Percentiles rank a stretch among this genome's conserved stretches.
phyloP scores from a whole-genome alignment of 257 asterid species.

The Salvia rosmarinus region DNA sequence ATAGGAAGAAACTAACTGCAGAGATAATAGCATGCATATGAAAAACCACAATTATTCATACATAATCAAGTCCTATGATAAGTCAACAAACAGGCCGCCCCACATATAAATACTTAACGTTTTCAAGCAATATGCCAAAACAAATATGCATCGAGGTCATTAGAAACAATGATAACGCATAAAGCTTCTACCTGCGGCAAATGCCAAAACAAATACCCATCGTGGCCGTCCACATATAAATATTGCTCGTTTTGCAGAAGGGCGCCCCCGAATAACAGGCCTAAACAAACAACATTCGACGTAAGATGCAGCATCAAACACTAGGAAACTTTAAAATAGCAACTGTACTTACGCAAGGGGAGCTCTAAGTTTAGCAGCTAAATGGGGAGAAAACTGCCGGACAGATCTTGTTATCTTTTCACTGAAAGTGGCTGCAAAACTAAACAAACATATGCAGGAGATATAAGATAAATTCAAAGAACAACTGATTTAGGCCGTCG shows the following conservation, averaged over 20 bases:
- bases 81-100: slow-evolving; percentile 14
- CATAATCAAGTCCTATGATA: slow-evolving; percentile 10
- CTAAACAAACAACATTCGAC: slow-evolving; percentile 46
- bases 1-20: slow-evolving; percentile 77
- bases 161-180: no score
- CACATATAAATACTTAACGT: no score
- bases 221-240: slow-evolving; percentile 88
- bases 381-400: slow-evolving; percentile 91
- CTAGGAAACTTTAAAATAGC: slow-evolving; percentile 7
- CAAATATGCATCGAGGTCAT: slow-evolving; percentile 90
- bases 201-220: slow-evolving; percentile 75
- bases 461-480: slow-evolving; percentile 27
- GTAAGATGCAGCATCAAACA: slow-evolving; percentile 28
- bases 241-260: slow-evolving; percentile 77
- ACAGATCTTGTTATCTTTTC: slow-evolving; percentile 88
- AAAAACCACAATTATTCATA: background rate
- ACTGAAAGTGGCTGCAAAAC: slow-evolving; percentile 91
- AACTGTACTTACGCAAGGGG: slow-evolving; percentile 69
- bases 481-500: background rate
- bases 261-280: slow-evolving; percentile 96
- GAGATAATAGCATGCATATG: slow-evolving; percentile 15
- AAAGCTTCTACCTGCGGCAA: slow-evolving; percentile 51
- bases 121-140: slow-evolving; percentile 63
- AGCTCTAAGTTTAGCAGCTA: slow-evolving; percentile 97
- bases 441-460: slow-evolving; percentile 42